Evolutionary conservation across 1,284 basidiomycete genomes (phyloP), one percentile per base, ranked within the genome.

Genomic region (Puccinia horiana): DNA sequence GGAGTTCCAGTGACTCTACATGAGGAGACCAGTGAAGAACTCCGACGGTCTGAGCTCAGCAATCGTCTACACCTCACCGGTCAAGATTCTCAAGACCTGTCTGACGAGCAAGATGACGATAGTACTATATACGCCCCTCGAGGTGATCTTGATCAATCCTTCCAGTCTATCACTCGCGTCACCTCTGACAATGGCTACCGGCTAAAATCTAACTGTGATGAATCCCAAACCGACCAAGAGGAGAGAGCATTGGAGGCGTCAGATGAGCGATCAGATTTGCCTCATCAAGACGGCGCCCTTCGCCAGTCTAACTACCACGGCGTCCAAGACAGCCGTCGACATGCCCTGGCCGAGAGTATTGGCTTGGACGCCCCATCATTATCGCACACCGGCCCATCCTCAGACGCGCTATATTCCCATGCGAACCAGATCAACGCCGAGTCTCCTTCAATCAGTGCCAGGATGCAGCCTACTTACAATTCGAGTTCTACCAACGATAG

Each of bases 121-220:
- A 47, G n/a, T 70, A 70, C 67, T 42, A 14, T 70, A 37, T 44
- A 70, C n/a, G 67, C 37, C 67, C n/a, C n/a, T 42, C 67, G n/a
- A 40, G 32, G 3, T 70, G 32, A 44, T n/a, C 16, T n/a, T n/a
- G 12, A 40, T 37, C 40, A 40, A 14, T 4, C 61, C 8, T 32
- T n/a, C 14, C 35, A 70, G 14, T 70, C 42, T 44, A 42, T 42
- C 67, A 42, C 2, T 47, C 29, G 37, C 29, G 12, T 12, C 29
- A 70, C 67, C 5, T 12, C 8, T 42, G 2, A 70, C 37, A 14
- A 42, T 9, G n/a, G 20, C n/a, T 37, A 12, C 20, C 61, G 29
- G 11, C 6, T 37, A 29, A 63, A 63, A 29, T 29, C 61, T 12
- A 23, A 44, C n/a, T 23, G 11, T 52, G 49, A 52, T 52, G 49